Conservation (phyloP, 2,329 filamentous ascomycete genomes). For the Nemania diffusa region DNA sequence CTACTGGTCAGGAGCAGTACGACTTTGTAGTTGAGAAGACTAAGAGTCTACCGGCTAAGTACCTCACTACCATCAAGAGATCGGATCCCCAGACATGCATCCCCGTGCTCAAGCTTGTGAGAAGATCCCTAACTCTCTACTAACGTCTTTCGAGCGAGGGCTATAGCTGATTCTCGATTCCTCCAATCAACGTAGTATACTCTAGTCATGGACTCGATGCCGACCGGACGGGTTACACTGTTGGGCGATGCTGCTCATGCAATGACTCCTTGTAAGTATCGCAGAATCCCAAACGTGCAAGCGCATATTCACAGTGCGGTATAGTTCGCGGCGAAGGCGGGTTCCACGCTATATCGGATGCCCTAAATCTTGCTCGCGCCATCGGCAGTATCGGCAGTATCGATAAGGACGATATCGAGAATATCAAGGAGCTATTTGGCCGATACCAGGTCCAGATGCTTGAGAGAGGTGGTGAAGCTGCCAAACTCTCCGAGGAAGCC, state of each 20-base stretch:
- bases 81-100: constrained; percentile 20
- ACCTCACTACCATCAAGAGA: constrained; percentile 36
- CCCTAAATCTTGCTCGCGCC: constrained; percentile 52
- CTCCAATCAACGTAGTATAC: constrained; percentile 25
- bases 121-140: neutral
- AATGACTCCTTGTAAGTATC: constrained; percentile 41
- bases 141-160: neutral
- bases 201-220: constrained; percentile 39
- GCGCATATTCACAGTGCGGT: neutral
- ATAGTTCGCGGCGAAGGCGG: constrained; percentile 41
- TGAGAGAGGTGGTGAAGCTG: constrained; percentile 42
- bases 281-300: neutral
- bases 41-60: constrained; percentile 36
- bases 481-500: constrained; percentile 37
- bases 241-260: constrained; percentile 43
- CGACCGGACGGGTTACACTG: constrained; percentile 40
- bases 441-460: constrained; percentile 48
- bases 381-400: constrained; percentile 40
- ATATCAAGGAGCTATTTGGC: constrained; percentile 40
- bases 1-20: constrained; percentile 63
- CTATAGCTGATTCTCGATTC: neutral
- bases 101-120: constrained; percentile 22
- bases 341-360: constrained; percentile 58
- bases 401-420: constrained; percentile 31
- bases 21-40: constrained; percentile 51